Percentiles rank a stretch among this genome's conserved stretches.
phyloP scores from a whole-genome alignment of 2,329 filamentous ascomycete genomes.

The Leptographium procerum region DNA sequence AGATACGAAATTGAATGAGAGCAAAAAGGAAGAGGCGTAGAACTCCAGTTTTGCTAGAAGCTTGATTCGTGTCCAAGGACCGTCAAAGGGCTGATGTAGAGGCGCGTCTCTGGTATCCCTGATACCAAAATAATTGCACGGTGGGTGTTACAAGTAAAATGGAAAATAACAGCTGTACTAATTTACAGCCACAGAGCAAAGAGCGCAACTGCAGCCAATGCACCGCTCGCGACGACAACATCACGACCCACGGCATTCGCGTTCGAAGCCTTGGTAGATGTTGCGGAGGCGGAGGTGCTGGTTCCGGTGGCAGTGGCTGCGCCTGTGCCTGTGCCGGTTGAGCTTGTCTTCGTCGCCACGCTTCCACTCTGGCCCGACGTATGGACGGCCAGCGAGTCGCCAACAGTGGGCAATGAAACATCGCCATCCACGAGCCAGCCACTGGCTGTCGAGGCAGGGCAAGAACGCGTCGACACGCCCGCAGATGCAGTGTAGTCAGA shows the following conservation, averaged over 20 bases:
- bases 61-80: not conserved
- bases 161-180: not conserved
- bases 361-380: not conserved
- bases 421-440: conserved; percentile 66
- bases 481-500: conserved; percentile 54
- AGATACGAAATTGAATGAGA: not conserved
- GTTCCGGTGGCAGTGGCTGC: conserved; percentile 11
- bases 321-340: conserved; percentile 15
- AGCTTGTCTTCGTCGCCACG: conserved; percentile 17
- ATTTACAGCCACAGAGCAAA: conserved; percentile 2
- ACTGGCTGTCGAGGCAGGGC: conserved; percentile 56
- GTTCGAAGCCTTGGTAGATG: not conserved
- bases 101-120: not conserved
- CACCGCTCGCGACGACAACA: not conserved
- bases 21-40: not conserved
- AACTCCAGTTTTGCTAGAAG: not conserved
- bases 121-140: not conserved
- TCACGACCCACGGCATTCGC: not conserved
- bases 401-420: conserved; percentile 57
- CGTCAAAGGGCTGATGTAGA: not conserved
- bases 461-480: conserved; percentile 51
- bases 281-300: not conserved
- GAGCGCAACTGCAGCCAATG: not conserved
- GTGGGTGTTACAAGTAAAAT: no score
- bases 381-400: conserved; percentile 25